Percentiles rank a stretch among this genome's conserved stretches.
These are phyloP conservation scores for Carpinus fangiana DNA, from an alignment of 306 rosid genomes.

Conservation along the genomic window DNA sequence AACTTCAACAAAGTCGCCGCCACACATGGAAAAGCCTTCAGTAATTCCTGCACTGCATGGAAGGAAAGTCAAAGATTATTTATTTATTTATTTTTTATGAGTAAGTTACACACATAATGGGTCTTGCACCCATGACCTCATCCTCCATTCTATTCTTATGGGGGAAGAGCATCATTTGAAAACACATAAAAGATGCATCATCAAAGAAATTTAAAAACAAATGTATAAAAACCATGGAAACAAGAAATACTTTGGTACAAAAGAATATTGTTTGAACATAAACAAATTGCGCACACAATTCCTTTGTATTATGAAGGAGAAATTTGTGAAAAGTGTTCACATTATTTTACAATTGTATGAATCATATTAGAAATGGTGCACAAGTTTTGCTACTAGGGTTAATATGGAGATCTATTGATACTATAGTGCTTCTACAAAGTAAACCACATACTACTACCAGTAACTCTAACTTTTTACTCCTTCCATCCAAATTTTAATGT, in stretches of 20 bases:
- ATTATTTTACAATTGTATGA: neutral
- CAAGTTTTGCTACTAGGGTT: neutral
- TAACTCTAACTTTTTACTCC: neutral
- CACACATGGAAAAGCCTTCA: slow-evolving; percentile 98
- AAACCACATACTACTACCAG: neutral
- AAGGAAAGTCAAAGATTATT: neutral
- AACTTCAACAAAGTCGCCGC: slow-evolving; percentile 97
- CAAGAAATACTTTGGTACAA: neutral
- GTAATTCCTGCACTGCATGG: slow-evolving; percentile 85
- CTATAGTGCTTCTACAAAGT: slow-evolving; percentile 3
- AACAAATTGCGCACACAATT: neutral
- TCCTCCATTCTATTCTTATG: no score
- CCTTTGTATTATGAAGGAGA: neutral
- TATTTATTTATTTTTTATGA: neutral
- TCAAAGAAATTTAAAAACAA: no score
- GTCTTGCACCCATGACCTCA: neutral
- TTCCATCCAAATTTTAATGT: neutral
- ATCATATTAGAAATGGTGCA: neutral
- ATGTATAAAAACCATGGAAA: neutral
- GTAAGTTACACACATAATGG: neutral
- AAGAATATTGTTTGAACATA: neutral
- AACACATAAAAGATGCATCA: no score
- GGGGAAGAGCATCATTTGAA: no score
- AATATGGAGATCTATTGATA: neutral
- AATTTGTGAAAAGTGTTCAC: neutral